Base-by-base conservation (phyloP, 1,139 yeast species). In the Geotrichum klebahnii region DNA sequence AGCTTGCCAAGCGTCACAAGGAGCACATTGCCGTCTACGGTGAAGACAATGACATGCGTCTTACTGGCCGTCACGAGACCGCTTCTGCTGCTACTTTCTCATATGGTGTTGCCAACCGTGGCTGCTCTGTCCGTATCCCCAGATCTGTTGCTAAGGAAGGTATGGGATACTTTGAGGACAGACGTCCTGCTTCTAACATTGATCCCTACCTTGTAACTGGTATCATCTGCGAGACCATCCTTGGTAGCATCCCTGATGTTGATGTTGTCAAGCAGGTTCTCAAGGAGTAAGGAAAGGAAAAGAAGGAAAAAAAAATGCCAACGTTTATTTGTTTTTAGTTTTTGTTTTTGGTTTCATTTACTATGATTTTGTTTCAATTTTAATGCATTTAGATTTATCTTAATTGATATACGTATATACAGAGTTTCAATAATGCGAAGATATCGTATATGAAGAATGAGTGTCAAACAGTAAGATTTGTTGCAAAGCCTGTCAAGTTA, bases 141-240 rank as follows among this genome's bases (percentile, higher is more conserved):
- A 84, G 98, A 77, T 84, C 96, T 45, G 98, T 92, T 62, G 96
- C 96, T 70, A 88, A 88, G 76, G 97, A 90, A 73, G 97, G 97
- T 56, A 88, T 73, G 74, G 98, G 98, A 57, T 92, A 92, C 82
- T 92, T 92, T 66, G 98, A 92, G 80, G 98, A 92, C 77, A 88
- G 98, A 80, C 89, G 98, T 78, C 98, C 97, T 56, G 98, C 98
- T 61, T 90, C 97, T 57, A 92, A 92, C 83, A 92, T 92, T 66
- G 98, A 92, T 73, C 97, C 98, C 62, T 92, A 92, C 78, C 81
- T 90, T 73, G 97, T 92, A 60, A 89, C 97, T 53, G 98, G 97
- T 78, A 89, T 92, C 68, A 87, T 92, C 84, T 86, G 86, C 65
- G 98, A 92, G 79, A 90, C 97, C 64, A 82, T 92, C 61, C 86